These are phyloP conservation scores for Fagopyrum esculentum DNA, from an alignment of 148 eudicot species.

Conservation along the genomic window DNA sequence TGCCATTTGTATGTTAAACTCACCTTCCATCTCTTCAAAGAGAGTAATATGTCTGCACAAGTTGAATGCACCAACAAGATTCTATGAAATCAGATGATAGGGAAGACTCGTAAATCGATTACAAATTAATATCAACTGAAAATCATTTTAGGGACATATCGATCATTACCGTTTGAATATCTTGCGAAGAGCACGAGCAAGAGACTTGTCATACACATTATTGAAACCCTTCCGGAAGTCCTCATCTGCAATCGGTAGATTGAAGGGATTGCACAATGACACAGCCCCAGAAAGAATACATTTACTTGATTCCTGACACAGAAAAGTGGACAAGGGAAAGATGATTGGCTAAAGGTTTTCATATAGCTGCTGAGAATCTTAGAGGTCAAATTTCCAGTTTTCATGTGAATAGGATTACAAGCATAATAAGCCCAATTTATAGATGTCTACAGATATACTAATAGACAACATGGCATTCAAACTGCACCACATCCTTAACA, in stretches of 20 bases:
- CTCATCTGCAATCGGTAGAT: slow-evolving; percentile 86
- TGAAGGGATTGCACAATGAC: slow-evolving; percentile 94
- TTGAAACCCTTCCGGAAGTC: slow-evolving; percentile 90
- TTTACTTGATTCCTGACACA: slow-evolving; percentile 53
- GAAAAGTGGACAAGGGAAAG: not conserved
- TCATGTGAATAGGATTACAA: not conserved
- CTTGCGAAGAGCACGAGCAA: slow-evolving; percentile 65
- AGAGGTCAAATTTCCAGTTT: not conserved
- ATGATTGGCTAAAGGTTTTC: not conserved
- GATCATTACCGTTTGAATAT: slow-evolving; percentile 56
- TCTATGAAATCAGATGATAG: slow-evolving; percentile 4
- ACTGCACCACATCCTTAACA: not conserved
- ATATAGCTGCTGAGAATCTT: not conserved
- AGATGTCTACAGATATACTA: not conserved
- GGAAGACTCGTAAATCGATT: not conserved
- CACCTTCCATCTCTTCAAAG: slow-evolving; percentile 84
- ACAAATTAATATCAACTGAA: not conserved
- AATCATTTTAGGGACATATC: slow-evolving; percentile 8
- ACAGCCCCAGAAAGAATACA: slow-evolving; percentile 87
- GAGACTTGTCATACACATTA: slow-evolving; percentile 74
- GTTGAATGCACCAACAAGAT: not conserved
- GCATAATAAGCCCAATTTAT: not conserved
- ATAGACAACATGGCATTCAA: not conserved
- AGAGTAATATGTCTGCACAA: slow-evolving; percentile 64
- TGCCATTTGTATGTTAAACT: slow-evolving; percentile 66